Base-by-base conservation (phyloP, 2,329 filamentous ascomycete genomes). In the Neofusicoccum umdonicola region DNA sequence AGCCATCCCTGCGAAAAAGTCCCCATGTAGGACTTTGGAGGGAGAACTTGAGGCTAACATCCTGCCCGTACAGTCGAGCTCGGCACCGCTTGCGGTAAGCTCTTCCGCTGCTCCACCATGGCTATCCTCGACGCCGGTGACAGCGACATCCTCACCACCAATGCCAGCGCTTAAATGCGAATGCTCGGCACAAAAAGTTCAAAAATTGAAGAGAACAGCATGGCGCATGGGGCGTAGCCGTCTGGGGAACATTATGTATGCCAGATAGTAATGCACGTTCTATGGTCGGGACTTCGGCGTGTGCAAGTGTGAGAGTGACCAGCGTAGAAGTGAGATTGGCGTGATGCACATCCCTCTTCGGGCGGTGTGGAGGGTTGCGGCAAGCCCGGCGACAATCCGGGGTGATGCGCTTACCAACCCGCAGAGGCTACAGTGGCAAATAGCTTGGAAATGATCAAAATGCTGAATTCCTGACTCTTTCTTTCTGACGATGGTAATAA, bases 51-150 rank as follows among this genome's bases (percentile, higher is more conserved):
- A 71, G 87, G 87, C 89, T 84, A 90, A 86, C 77, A 69, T 78
- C 67, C 73, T 68, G 69, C 68, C 68, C 68, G 66, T 77, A 81
- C 81, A 98, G 93, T 98, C 79, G 95, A 98, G 86, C 88, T 99
- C 72, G 95, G 95, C 78, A 98, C 93, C 79, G 93, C 93, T 74
- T 97, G 93, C 85, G 95, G 95, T 87, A 98, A 98, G 87, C 90
- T 99, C 79, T 99, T 96, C 90, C 88, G 93, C 75, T 96, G 92
- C 89, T 94, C 92, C 73, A 97, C 93, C 83, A 96, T 99, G 91
- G 90, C 93, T 75, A 90, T 98, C 79, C 85, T 98, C 72, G 95
- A 99, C 83, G 93, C 93, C 80, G 95, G 94, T 81, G 81, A 98
- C 88, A 97, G 92, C 73, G 95, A 99, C 83, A 99, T 99, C 82